Evolutionary conservation across 176 grass and related monocot genomes (phyloP).

Genomic region (Aegilops tauschii): DNA sequence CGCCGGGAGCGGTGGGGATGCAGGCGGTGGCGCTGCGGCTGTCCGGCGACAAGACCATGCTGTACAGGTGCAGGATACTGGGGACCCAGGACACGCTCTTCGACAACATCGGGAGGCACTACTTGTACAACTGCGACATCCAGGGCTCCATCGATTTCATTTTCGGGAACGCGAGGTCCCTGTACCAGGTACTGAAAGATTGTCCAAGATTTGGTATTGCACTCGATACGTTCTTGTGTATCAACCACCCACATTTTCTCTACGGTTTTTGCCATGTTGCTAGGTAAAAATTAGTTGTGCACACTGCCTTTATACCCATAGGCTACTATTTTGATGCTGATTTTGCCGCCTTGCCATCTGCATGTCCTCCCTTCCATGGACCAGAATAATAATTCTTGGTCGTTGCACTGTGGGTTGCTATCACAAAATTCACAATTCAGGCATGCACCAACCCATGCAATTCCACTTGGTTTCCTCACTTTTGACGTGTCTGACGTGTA

Average conservation of each 20-base stretch:
- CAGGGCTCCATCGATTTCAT: slow-evolving; percentile 99
- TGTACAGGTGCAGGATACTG: slow-evolving; percentile 76
- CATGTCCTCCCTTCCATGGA: slow-evolving; percentile 5
- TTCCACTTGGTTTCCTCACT: slow-evolving; percentile 3
- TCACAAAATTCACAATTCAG: slow-evolving; percentile 26
- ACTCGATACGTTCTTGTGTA: neutral
- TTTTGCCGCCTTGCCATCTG: slow-evolving; percentile 4
- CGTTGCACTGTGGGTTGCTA: slow-evolving; percentile 12
- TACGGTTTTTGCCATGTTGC: neutral
- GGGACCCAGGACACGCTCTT: slow-evolving; percentile 95
- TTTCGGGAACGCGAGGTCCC: slow-evolving; percentile 79
- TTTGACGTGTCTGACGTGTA: neutral
- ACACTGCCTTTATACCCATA: neutral
- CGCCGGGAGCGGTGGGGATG: slow-evolving; percentile 66
- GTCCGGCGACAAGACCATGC: slow-evolving; percentile 86
- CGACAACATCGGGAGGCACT: slow-evolving; percentile 87
- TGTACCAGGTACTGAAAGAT: slow-evolving; percentile 64
- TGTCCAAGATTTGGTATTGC: neutral
- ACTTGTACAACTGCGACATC: slow-evolving; percentile 72
- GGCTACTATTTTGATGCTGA: neutral
- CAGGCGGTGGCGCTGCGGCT: slow-evolving; percentile 93
- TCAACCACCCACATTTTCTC: neutral
- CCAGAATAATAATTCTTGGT: neutral
- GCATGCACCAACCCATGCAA: slow-evolving; percentile 1
- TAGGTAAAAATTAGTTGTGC: neutral